phyloP scores from a whole-genome alignment of 2,329 filamentous ascomycete genomes.

The Hymenoscyphus infarciens region DNA sequence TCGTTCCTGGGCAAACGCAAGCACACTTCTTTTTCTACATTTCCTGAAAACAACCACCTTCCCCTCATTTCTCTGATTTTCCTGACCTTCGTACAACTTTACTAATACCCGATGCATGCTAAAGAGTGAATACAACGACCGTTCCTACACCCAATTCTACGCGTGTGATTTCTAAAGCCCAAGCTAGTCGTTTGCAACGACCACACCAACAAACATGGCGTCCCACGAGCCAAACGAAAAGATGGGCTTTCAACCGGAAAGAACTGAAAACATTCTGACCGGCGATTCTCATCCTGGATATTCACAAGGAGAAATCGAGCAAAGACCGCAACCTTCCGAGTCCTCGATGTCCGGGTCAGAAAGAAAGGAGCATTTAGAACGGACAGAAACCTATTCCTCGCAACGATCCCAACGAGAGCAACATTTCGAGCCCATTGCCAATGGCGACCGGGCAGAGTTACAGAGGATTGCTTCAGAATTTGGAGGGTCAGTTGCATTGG shows the following conservation, averaged over 20 bases:
- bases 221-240: not conserved
- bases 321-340: not conserved
- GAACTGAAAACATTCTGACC: conserved; percentile 18
- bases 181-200: not conserved
- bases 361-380: not conserved
- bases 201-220: not conserved
- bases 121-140: not conserved
- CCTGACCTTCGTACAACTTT: not conserved
- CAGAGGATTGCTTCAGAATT: conserved; percentile 29
- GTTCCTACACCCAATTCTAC: not conserved
- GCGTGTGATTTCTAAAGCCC: not conserved
- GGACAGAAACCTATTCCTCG: not conserved
- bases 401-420: not conserved
- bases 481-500: conserved; percentile 14
- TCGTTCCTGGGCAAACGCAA: not conserved
- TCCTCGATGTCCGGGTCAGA: not conserved
- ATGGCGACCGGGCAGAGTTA: conserved; percentile 29
- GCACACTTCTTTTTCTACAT: not conserved
- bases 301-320: conserved; percentile 15
- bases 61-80: not conserved
- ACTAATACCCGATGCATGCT: not conserved
- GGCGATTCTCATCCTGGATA: conserved; percentile 10
- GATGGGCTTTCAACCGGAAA: conserved; percentile 11
- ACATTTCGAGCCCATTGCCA: conserved; percentile 26
- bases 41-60: not conserved